These are phyloP conservation scores for Anacardium occidentale DNA, from an alignment of 345 rosid genomes.

Conservation along the genomic window DNA sequence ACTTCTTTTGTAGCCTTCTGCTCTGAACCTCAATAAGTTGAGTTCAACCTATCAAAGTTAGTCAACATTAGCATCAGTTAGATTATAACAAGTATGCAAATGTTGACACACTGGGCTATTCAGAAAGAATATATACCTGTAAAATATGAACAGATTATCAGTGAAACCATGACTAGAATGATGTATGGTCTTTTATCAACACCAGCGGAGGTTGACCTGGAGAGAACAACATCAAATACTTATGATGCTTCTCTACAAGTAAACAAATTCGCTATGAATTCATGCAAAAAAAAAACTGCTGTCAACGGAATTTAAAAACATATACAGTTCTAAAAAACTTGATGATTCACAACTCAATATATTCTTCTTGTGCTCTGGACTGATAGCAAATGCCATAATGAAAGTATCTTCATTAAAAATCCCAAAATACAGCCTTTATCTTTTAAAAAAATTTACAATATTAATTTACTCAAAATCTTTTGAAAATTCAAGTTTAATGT, in stretches of 20 bases:
- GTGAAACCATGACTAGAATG: constrained; percentile 25
- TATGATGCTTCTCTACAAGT: neutral
- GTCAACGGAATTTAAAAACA: no score
- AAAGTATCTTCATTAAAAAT: neutral
- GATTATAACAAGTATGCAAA: neutral
- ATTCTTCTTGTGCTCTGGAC: neutral
- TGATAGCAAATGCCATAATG: neutral
- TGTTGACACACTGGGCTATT: neutral
- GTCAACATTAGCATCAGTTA: neutral
- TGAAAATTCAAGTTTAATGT: neutral
- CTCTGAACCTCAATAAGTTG: constrained; percentile 6
- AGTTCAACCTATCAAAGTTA: constrained; percentile 12
- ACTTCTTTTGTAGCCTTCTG: constrained; percentile 9
- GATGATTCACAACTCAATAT: neutral
- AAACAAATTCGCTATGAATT: neutral
- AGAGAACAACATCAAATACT: constrained; percentile 15
- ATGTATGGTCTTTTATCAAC: constrained; percentile 33
- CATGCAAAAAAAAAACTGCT: neutral
- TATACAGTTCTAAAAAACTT: no score
- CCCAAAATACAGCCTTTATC: neutral
- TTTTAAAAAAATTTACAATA: no score
- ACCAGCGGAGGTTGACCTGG: constrained; percentile 54
- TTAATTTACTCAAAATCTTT: no score
- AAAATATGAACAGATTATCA: constrained; percentile 30
- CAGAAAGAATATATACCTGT: constrained; percentile 31